Percentiles rank a stretch among this genome's conserved stretches.
Conservation (phyloP, 2,329 filamentous ascomycete species). For the Akanthomyces muscarius region DNA sequence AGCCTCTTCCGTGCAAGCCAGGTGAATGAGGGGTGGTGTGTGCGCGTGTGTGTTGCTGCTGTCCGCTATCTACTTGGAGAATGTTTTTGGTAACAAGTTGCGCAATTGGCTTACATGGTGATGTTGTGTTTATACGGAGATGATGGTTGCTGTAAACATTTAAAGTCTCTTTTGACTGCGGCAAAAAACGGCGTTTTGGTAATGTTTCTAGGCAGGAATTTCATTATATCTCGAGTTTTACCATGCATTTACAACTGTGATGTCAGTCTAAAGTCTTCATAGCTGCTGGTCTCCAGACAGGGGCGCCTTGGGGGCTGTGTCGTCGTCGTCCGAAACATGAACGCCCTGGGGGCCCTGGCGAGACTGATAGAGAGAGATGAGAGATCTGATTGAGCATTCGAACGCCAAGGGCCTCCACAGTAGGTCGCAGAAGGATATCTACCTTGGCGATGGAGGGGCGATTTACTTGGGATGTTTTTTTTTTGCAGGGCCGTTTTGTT, state of each 20-base stretch:
- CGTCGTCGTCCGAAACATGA: no score
- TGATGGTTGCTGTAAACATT: slow-evolving; percentile 13
- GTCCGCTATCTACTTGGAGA: slow-evolving; percentile 7
- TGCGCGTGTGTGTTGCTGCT: slow-evolving; percentile 12
- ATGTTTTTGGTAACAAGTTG: neutral
- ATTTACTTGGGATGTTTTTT: neutral
- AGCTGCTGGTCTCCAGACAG: no score
- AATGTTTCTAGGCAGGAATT: slow-evolving; percentile 17
- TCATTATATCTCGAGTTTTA: neutral
- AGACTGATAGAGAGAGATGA: neutral
- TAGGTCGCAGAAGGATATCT: neutral
- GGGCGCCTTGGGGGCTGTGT: no score
- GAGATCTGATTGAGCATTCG: neutral
- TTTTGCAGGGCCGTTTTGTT: neutral
- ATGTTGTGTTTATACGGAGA: slow-evolving; percentile 10
- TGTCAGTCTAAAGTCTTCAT: no score
- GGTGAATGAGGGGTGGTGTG: slow-evolving; percentile 18
- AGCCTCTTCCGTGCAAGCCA: neutral
- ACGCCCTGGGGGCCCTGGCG: neutral
- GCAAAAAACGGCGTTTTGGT: slow-evolving; percentile 16
- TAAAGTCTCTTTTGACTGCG: slow-evolving; percentile 13
- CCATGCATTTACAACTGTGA: neutral
- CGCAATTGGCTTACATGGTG: neutral
- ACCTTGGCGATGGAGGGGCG: neutral
- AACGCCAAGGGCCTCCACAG: neutral